Percentiles rank a stretch among this genome's conserved stretches.
phyloP scores from a whole-genome alignment of 2,329 filamentous ascomycete species.

The Aspergillus brasiliensis region DNA sequence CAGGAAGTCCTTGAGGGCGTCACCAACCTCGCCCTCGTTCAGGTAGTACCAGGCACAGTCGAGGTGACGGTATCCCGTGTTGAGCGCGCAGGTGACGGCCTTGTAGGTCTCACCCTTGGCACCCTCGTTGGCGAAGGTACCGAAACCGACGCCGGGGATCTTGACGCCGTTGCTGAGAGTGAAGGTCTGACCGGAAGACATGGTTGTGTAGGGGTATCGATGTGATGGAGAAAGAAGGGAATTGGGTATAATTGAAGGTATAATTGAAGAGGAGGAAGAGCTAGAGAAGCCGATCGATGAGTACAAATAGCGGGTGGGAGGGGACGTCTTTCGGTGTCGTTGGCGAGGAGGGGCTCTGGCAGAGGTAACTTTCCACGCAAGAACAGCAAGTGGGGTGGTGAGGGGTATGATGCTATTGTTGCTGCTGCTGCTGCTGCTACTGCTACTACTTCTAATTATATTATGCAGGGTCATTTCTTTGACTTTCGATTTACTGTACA shows the following conservation, averaged over 20 bases:
- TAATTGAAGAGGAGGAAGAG: background rate
- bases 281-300: background rate
- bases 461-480: background rate
- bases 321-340: background rate
- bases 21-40: conserved; percentile 57
- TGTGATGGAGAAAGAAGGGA: conserved; percentile 12
- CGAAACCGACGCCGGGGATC: conserved; percentile 66
- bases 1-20: conserved; percentile 58
- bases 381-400: conserved; percentile 13
- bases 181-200: conserved; percentile 59
- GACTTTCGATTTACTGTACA: background rate
- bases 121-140: conserved; percentile 69
- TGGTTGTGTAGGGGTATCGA: conserved; percentile 33
- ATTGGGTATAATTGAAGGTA: conserved; percentile 1
- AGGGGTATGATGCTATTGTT: conserved; percentile 11
- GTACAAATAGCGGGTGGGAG: conserved; percentile 3
- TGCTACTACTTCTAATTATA: too few species aligned
- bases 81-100: conserved; percentile 53
- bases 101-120: conserved; percentile 60
- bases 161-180: conserved; percentile 60
- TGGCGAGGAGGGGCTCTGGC: background rate
- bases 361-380: background rate
- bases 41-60: conserved; percentile 60
- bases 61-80: conserved; percentile 56
- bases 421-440: too few species aligned